Evolutionary conservation across 805 yeast genomes (phyloP), one percentile per base, ranked within the genome.

Genomic region (Saccharomycopsis schoenii): DNA sequence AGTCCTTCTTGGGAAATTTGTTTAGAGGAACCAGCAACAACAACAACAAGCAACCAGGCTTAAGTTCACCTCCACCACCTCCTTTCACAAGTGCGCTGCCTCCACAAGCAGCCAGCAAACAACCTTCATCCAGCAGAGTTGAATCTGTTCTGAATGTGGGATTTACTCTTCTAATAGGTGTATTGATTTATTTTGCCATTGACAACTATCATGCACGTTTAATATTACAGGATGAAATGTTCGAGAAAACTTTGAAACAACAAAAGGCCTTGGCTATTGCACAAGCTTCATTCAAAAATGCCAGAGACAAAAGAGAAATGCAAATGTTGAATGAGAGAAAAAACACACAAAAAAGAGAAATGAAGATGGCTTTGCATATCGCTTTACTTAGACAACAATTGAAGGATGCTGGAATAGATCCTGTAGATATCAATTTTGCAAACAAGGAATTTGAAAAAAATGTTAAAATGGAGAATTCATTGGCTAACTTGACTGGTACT

Each of bases 321-420:
- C 81, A 80, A 64, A 72, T 79, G n/a, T 66, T 82, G 36, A 78
- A 80, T 63, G 85, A 82, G 64, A 72, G 86, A 17, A 75, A 76
- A 59, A 77, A 75, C 12, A 73, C 73, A n/a, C 75, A 71, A 67
- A 78, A 70, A 70, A 74, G 76, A 63, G 85, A 75, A 68, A 79
- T 75, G 74, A 83, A 82, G 71, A 81, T 85, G 86, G 77, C 80
- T 4, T 72, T 85, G 68, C 93, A 86, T 67, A 77, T 86, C 50
- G 89, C 88, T 1, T 69, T 86, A 70, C 71, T 86, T 40, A 74
- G 88, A 58, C 77, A 83, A 66, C 90, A 86, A 67, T 72, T 86
- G 60, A 66, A 71, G 1, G 86, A 83, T n/a, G 67, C 70, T 2
- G 88, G 87, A 0, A 60, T 78, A 11, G 80, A 79, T n/a, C 90